Conservation (phyloP, 2,329 filamentous ascomycete species). For the Penicillium sclerotiorum region DNA sequence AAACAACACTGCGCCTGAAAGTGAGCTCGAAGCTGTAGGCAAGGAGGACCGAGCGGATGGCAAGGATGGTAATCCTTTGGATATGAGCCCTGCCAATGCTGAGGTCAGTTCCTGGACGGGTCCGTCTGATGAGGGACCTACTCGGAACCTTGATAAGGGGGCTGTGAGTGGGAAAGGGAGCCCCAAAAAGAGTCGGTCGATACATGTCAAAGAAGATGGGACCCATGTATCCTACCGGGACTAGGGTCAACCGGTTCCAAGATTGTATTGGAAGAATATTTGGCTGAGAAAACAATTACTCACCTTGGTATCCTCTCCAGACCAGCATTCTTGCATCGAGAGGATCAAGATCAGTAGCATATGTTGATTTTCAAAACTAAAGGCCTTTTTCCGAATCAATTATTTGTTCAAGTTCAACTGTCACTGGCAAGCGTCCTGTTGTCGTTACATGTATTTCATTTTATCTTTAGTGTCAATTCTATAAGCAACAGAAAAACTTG, state of each 20-base stretch:
- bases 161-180: constrained; percentile 43
- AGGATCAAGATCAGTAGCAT: no score
- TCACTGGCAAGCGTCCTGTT: no score
- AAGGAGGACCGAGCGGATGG: constrained; percentile 45
- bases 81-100: constrained; percentile 63
- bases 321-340: no score
- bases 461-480: no score
- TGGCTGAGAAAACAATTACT: background rate
- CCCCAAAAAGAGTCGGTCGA: constrained; percentile 38
- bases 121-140: constrained; percentile 47
- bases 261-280: no score
- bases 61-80: constrained; percentile 53
- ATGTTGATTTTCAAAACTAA: no score
- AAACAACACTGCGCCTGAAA: constrained; percentile 67
- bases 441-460: no score
- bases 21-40: constrained; percentile 43
- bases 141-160: constrained; percentile 39
- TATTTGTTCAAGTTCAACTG: no score
- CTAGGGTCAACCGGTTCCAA: background rate
- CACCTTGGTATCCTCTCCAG: no score
- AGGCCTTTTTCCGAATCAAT: no score
- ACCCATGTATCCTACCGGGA: constrained; percentile 25
- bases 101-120: constrained; percentile 57
- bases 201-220: constrained; percentile 28
- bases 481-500: no score